These are phyloP conservation scores for Pinus albicaulis DNA, from an alignment of 75 land plant genomes.

Conservation along the genomic window DNA sequence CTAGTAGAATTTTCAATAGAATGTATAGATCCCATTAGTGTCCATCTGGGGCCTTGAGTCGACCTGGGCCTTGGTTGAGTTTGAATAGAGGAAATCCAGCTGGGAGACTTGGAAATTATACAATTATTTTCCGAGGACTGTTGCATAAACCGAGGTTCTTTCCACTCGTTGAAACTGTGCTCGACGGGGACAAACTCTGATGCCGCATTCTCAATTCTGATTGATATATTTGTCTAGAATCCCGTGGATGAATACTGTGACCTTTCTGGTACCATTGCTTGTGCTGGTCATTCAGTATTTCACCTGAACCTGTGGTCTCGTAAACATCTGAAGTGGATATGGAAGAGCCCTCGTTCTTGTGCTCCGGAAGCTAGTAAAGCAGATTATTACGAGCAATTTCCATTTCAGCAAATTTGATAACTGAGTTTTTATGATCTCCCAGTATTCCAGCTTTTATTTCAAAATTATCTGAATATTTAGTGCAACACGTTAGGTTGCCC, in stretches of 20 bases:
- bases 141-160: background rate
- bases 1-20: background rate
- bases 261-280: slow-evolving; percentile 44
- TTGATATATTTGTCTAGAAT: background rate
- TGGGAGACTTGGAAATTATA: too few relatives aligned
- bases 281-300: slow-evolving; percentile 27
- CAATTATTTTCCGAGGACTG: background rate
- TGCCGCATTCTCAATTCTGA: too few relatives aligned
- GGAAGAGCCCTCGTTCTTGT: too few relatives aligned
- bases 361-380: too few relatives aligned
- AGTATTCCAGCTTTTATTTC: too few relatives aligned
- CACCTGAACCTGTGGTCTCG: background rate
- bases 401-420: too few relatives aligned
- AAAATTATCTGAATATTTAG: slow-evolving; percentile 51
- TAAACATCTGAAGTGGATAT: background rate
- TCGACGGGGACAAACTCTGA: too few relatives aligned
- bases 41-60: background rate
- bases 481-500: slow-evolving; percentile 44
- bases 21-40: background rate
- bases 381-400: too few relatives aligned
- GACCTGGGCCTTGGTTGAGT: too few relatives aligned
- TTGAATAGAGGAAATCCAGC: too few relatives aligned
- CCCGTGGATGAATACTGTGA: slow-evolving; percentile 9
- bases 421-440: too few relatives aligned
- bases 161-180: background rate